These are phyloP conservation scores for Mesembryanthemum crystallinum DNA, from an alignment of 148 eudicot genomes.

Conservation along the genomic window DNA sequence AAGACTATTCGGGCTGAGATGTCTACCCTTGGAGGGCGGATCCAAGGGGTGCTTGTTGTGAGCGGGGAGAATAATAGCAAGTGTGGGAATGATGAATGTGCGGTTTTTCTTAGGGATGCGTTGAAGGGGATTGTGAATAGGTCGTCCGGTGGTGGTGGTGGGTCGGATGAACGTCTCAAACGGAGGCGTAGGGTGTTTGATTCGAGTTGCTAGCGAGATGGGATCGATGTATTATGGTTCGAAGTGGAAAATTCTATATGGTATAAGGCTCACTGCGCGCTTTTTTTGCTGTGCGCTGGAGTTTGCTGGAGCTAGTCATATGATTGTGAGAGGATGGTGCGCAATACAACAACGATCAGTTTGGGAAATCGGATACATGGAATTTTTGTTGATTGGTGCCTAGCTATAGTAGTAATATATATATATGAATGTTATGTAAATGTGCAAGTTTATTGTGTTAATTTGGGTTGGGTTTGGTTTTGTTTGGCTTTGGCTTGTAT, in stretches of 20 bases:
- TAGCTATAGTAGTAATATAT: neutral
- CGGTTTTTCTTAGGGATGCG: slow-evolving; percentile 34
- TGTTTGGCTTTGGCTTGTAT: slow-evolving; percentile 9
- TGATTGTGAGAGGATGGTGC: no score
- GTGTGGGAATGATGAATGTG: slow-evolving; percentile 27
- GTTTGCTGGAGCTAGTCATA: no score
- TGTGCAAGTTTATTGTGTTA: neutral
- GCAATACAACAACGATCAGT: no score
- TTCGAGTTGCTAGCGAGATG: neutral
- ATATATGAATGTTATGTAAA: neutral
- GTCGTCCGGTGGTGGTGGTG: slow-evolving; percentile 9
- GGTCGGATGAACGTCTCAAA: slow-evolving; percentile 27
- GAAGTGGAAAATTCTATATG: no score
- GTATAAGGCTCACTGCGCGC: no score
- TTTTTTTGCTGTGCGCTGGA: no score
- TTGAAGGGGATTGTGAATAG: slow-evolving; percentile 36
- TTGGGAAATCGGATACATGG: neutral
- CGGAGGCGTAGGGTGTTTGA: slow-evolving; percentile 36
- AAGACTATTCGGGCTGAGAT: slow-evolving; percentile 36
- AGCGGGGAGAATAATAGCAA: slow-evolving; percentile 2
- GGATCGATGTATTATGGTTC: no score
- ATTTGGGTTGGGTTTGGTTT: neutral
- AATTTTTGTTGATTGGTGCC: neutral
- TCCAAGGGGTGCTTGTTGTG: slow-evolving; percentile 31
- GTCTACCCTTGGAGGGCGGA: slow-evolving; percentile 37